A percentile compares a stretch with the other conserved stretches of the same genome.
Evolutionary conservation across 1,139 yeast genomes (phyloP).

Genomic region (Chernovozyma sophiae-reginae): DNA sequence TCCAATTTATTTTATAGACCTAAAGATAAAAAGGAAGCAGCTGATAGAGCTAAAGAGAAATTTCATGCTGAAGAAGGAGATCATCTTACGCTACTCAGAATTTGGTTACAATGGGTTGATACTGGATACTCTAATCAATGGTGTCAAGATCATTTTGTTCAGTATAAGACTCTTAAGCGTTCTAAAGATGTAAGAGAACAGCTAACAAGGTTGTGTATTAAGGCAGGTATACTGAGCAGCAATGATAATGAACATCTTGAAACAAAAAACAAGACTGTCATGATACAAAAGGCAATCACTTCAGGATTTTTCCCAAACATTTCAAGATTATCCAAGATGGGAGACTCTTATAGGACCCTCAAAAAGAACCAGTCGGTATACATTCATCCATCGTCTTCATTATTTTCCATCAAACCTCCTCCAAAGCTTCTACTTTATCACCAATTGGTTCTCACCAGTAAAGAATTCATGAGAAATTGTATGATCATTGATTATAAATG

Average conservation of each 20-base stretch:
- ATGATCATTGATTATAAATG: conserved; percentile 66
- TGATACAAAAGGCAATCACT: conserved; percentile 64
- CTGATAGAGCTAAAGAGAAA: conserved; percentile 56
- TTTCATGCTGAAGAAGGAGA: conserved; percentile 60
- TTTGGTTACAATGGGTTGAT: conserved; percentile 75
- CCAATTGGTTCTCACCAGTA: conserved; percentile 80
- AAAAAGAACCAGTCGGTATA: conserved; percentile 63
- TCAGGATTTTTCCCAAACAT: conserved; percentile 84
- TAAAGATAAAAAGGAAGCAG: conserved; percentile 62
- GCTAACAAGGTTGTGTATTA: conserved; percentile 55
- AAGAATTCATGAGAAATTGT: conserved; percentile 87
- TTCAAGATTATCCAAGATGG: conserved; percentile 65
- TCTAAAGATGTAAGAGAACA: conserved; percentile 75
- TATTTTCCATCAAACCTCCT: conserved; percentile 62
- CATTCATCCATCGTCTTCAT: conserved; percentile 79
- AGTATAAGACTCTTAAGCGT: conserved; percentile 65
- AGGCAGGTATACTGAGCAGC: conserved; percentile 43
- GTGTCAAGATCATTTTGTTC: conserved; percentile 85
- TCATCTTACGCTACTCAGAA: conserved; percentile 68
- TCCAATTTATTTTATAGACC: conserved; percentile 69
- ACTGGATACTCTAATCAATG: conserved; percentile 70
- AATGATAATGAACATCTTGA: conserved; percentile 16
- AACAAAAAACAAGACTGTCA: conserved; percentile 15
- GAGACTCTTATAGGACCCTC: conserved; percentile 65
- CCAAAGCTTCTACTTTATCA: conserved; percentile 72